A percentile compares a stretch with the other conserved stretches of the same genome.
Evolutionary conservation across 352 stramenopile species (phyloP).

Genomic region (Aphanomyces euteiches): DNA sequence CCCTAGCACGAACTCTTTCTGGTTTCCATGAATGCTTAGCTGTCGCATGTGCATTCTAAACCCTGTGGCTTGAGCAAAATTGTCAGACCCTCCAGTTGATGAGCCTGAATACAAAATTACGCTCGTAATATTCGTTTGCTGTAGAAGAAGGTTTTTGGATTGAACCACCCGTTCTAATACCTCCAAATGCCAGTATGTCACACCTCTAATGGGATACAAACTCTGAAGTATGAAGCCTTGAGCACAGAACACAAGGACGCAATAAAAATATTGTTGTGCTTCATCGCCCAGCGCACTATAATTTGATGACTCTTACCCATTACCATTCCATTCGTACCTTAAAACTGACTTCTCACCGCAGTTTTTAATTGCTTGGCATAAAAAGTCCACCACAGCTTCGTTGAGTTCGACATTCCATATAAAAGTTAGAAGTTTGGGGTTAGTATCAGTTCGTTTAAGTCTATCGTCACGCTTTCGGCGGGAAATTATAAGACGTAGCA

Average conservation of each 20-base stretch:
- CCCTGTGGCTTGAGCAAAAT: not conserved
- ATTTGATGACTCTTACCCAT: conserved; percentile 2
- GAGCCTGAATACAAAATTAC: conserved; percentile 43
- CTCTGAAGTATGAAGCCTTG: conserved; percentile 59
- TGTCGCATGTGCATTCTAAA: conserved; percentile 32
- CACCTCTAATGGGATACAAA: conserved; percentile 45
- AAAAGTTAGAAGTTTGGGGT: not conserved
- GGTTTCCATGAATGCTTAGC: conserved; percentile 34
- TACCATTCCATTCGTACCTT: conserved; percentile 15
- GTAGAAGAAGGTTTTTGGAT: conserved; percentile 55
- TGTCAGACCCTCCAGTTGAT: not conserved
- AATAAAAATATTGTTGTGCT: conserved; percentile 70
- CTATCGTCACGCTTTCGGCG: not conserved
- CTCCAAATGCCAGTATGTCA: conserved; percentile 26
- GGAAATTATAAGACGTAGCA: not conserved
- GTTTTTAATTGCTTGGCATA: not conserved
- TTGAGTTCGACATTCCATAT: conserved; percentile 1
- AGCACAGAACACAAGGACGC: conserved; percentile 56
- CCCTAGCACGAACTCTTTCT: conserved; percentile 66
- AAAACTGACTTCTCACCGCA: not conserved
- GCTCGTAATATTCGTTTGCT: conserved; percentile 61
- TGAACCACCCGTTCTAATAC: conserved; percentile 46
- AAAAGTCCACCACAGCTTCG: not conserved
- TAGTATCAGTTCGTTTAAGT: not conserved
- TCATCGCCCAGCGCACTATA: conserved; percentile 46